Evolutionary conservation across 495 filamentous ascomycete species (phyloP), one percentile per base, ranked within the genome.

Genomic region (Diplogelasinospora grovesii): DNA sequence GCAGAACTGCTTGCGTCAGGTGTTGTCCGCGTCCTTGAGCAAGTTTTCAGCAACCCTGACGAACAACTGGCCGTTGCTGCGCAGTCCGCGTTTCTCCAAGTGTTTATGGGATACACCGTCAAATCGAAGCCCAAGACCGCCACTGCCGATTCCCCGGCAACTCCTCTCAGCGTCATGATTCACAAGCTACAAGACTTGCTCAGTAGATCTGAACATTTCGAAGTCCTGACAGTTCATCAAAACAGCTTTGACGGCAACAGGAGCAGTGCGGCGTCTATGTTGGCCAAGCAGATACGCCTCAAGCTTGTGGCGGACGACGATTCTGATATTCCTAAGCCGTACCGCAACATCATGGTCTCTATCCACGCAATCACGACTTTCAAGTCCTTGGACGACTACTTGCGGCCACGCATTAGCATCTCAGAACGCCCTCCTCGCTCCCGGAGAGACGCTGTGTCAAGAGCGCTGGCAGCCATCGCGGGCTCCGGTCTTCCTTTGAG

Each of bases 291-390:
- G 53, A 76, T 99, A 19, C 81, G 89, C 19, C 75, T 99, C 11
- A 89, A 86, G 54, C 69, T 99, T 8, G 77, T 89, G 16, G 89
- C 92, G 1, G 89, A 95, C 42, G 92, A 96, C 1, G 84, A 86
- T 25, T 86, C 86, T 0, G 83, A 93, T 20, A 88, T 97, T 35
- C 90, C 89, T 18, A 72, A 77, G 16, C 66, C 79, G 10, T 97
- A 90, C 52, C 78, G 83, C 22, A 95, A 89, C 45, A 88, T 97
- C 46, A 95, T 94, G 82, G 90, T 99, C 11, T 90, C 88, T 4
- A 97, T 99, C 45, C 93, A 99, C 63, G 93, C 93, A 21, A 97
- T 99, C 58, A 90, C 93, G 7, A 95, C 89, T 0, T 96, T 99
- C 64, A 97, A 97, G 57, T 84, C 92, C 2, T 66, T 99, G 21